Evolutionary conservation across 2,329 filamentous ascomycete genomes (phyloP), one percentile per base, ranked within the genome.

Genomic region (Aureobasidium sp.): DNA sequence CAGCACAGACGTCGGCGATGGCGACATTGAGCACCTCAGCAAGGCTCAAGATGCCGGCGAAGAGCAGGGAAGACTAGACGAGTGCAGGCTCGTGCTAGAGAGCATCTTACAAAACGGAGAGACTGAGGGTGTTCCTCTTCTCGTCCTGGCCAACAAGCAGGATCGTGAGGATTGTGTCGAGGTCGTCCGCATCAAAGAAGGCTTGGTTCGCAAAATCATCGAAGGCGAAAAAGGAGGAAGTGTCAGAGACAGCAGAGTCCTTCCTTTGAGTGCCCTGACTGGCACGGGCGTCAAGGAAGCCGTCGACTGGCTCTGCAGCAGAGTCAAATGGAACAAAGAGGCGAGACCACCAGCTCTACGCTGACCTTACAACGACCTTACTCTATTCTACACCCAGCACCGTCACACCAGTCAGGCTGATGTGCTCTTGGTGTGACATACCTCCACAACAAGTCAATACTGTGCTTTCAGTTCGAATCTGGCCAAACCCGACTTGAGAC

Each of bases 321-420:
- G 94, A 64, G 91, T 97, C 32, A 91, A 90, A 75, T 97, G 94
- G 91, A 97, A 97, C 73, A 96, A 94, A 77, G 93, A 97, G 75
- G 87, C 86, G 5, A 82, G 94, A 64, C 92, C 93, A 65, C 94
- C 94, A 2, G 86, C 96, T 58, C 96, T 97, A 92, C 83, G 91
- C 77, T 97, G 80, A 83, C 13, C 15, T 29, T 3, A 48, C 27
- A 48, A 7, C 30, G 3, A 8, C 29, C 2, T 48, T 11, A 6
- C 36, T 42, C 50, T 30, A 8, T 53, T 27, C 36, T 13, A 39
- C 34, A 52, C 11, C 27, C 8, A 32, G 15, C 34, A 15, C 34
- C 13, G 21, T 10, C 52, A 41, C 36, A 30, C 15, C 50, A 55
- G 37, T 32, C 52, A n/a, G 10, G 29, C 29, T 5, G 16, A 16